Percentiles rank a stretch among this genome's conserved stretches.
Conservation (phyloP, 257 asterid species). For the Buddleja alternifolia region DNA sequence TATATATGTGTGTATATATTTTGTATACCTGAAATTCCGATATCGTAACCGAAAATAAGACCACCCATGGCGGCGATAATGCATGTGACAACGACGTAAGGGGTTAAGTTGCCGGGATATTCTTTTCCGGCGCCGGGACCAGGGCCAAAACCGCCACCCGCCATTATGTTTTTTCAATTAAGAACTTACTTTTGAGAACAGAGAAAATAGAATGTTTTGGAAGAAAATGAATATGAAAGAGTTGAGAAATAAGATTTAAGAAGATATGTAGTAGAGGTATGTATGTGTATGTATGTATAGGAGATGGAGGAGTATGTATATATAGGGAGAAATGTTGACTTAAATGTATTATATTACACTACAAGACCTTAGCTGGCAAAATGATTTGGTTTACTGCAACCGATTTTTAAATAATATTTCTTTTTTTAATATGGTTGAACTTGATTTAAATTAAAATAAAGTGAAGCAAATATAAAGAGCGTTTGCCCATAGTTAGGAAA, state of each 20-base stretch:
- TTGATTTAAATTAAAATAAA: too few relatives aligned
- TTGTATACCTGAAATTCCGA: slow-evolving; percentile 76
- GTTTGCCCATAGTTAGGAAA: too few relatives aligned
- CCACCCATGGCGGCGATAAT: slow-evolving; percentile 94
- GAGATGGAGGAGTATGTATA: too few relatives aligned
- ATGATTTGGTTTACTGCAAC: not conserved
- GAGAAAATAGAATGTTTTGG: not conserved
- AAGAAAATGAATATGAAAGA: not conserved
- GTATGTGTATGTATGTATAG: not conserved
- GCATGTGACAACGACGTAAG: slow-evolving; percentile 72
- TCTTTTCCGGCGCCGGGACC: slow-evolving; percentile 56
- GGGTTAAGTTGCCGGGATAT: slow-evolving; percentile 76
- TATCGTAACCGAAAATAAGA: slow-evolving; percentile 86
- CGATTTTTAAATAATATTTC: too few relatives aligned
- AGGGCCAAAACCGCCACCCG: slow-evolving; percentile 71
- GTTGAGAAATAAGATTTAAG: not conserved
- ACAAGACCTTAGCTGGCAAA: slow-evolving; percentile 42
- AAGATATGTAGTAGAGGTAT: not conserved
- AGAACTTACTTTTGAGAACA: not conserved
- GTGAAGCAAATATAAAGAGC: too few relatives aligned
- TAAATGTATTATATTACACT: not conserved
- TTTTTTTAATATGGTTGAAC: too few relatives aligned
- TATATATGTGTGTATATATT: not conserved
- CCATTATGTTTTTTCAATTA: slow-evolving; percentile 44
- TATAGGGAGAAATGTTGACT: slow-evolving; percentile 45